Evolutionary conservation across 2,329 filamentous ascomycete genomes (phyloP).

Genomic region (Colletotrichum cordylinicola): DNA sequence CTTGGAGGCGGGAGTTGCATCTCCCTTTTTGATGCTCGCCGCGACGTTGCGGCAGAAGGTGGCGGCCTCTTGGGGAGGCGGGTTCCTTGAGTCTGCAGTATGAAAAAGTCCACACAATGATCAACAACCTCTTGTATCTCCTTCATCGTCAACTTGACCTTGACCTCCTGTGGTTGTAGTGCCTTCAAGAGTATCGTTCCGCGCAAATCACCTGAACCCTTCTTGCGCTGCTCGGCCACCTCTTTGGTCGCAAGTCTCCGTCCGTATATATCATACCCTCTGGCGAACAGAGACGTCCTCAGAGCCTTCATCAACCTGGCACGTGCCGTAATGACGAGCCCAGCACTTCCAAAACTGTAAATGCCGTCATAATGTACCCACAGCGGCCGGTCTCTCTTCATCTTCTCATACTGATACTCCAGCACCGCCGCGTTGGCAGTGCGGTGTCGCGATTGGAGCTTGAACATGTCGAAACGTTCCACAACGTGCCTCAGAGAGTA

Average conservation of each 20-base stretch:
- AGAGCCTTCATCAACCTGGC: neutral
- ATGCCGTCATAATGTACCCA: neutral
- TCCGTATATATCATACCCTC: conserved; percentile 1
- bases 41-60: neutral
- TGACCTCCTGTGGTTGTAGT: neutral
- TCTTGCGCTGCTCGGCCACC: neutral
- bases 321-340: neutral
- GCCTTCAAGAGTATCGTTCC: neutral
- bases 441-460: neutral
- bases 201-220: neutral
- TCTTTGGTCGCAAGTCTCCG: neutral
- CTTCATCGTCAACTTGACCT: neutral
- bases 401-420: neutral
- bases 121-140: neutral
- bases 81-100: neutral
- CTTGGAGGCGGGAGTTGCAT: neutral
- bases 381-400: neutral
- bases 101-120: neutral
- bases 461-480: neutral
- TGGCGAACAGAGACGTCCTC: neutral
- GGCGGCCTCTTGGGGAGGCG: neutral
- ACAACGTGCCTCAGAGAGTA: neutral
- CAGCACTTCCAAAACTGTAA: neutral
- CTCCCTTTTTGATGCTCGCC: neutral
- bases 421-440: neutral